phyloP scores from a whole-genome alignment of 352 stramenopile genomes.

The Phytophthora crassamura region DNA sequence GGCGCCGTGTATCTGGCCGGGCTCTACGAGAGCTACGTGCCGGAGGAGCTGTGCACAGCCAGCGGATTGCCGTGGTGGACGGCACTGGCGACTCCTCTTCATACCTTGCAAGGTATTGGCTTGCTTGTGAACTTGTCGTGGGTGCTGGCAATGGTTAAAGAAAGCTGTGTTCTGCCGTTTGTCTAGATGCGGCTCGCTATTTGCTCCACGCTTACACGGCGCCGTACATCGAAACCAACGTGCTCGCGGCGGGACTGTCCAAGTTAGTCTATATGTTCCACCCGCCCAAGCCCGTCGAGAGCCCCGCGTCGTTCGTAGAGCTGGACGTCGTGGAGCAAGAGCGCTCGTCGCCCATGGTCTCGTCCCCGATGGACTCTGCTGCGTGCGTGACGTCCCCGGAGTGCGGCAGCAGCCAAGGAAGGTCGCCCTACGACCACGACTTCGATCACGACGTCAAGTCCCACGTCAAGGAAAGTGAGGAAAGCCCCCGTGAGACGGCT shows the following conservation, averaged over 20 bases:
- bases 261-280: constrained; percentile 84
- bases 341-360: constrained; percentile 40
- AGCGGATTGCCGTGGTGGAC: constrained; percentile 76
- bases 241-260: constrained; percentile 71
- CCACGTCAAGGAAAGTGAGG: constrained; percentile 54
- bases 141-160: constrained; percentile 68
- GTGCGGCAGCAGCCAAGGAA: constrained; percentile 69
- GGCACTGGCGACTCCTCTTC: constrained; percentile 66
- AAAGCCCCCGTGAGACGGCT: constrained; percentile 57
- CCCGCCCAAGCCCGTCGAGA: constrained; percentile 62
- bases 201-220: constrained; percentile 81
- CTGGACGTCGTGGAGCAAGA: constrained; percentile 56
- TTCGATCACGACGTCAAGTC: constrained; percentile 75
- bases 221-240: constrained; percentile 80
- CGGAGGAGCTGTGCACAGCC: constrained; percentile 58
- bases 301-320: constrained; percentile 51
- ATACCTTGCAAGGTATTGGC: constrained; percentile 86
- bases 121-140: constrained; percentile 45
- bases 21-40: constrained; percentile 85
- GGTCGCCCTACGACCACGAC: constrained; percentile 77
- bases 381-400: constrained; percentile 80
- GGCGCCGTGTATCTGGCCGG: constrained; percentile 86
- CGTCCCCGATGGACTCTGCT: constrained; percentile 69
- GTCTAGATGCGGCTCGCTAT: constrained; percentile 80
- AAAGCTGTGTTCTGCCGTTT: constrained; percentile 64